A percentile compares a stretch with the other conserved stretches of the same genome.
phyloP scores from a whole-genome alignment of 345 rosid genomes.

The Populus nigra region DNA sequence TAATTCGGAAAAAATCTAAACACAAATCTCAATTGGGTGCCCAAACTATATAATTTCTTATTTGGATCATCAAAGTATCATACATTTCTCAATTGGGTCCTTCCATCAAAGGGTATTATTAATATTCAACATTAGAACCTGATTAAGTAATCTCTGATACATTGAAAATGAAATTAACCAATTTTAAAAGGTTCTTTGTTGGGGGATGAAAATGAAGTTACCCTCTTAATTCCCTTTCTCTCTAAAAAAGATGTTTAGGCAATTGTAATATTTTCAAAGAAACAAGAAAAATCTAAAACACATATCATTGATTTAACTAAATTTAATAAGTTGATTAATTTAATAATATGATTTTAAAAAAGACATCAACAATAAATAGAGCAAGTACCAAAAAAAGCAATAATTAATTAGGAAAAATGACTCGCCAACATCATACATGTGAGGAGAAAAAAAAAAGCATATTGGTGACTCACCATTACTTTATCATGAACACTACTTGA shows the following conservation, averaged over 20 bases:
- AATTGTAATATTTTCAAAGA: too few species aligned
- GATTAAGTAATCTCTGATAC: background rate
- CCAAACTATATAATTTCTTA: background rate
- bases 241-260: too few species aligned
- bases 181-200: background rate
- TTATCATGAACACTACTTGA: accelerated
- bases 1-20: background rate
- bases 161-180: background rate
- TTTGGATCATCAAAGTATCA: background rate
- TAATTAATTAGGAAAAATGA: too few species aligned
- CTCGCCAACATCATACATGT: too few species aligned
- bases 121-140: background rate
- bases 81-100: background rate
- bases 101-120: background rate
- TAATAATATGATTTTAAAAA: too few species aligned
- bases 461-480: accelerated
- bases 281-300: too few species aligned
- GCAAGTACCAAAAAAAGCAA: too few species aligned
- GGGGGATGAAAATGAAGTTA: background rate
- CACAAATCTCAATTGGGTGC: background rate
- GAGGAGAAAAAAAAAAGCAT: too few species aligned
- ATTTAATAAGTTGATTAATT: too few species aligned
- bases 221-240: background rate
- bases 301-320: too few species aligned
- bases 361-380: too few species aligned